Conservation (phyloP, 371 early-diverging fungal genomes). For the Syncephalastrum contaminatum region DNA sequence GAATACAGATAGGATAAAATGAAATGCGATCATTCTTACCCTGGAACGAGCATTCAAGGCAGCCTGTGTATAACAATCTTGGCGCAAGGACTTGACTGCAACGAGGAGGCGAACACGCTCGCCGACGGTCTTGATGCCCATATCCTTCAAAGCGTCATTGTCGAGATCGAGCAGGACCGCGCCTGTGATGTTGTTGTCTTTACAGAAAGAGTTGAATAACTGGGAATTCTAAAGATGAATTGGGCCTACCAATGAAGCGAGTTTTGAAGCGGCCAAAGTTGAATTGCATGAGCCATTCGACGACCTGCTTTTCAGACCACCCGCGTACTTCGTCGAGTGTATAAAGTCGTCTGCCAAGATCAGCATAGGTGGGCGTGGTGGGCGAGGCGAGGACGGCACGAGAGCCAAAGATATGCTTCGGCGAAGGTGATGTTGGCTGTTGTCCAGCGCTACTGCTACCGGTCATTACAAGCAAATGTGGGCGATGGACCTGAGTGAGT, state of each 20-base stretch:
- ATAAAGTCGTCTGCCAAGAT: slow-evolving; percentile 28
- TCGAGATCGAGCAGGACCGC: slow-evolving; percentile 79
- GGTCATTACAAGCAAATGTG: no score
- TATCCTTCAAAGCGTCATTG: slow-evolving; percentile 77
- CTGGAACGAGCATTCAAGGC: slow-evolving; percentile 1
- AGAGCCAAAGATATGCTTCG: slow-evolving; percentile 14
- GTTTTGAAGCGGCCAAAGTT: slow-evolving; percentile 67
- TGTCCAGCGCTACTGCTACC: not conserved
- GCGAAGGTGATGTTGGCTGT: slow-evolving; percentile 22
- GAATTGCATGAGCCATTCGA: slow-evolving; percentile 73
- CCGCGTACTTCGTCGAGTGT: slow-evolving; percentile 51
- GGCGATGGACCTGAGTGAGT: no score
- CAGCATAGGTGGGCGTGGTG: slow-evolving; percentile 51
- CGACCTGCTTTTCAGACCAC: slow-evolving; percentile 77
- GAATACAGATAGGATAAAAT: slow-evolving; percentile 4
- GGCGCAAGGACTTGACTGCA: slow-evolving; percentile 71
- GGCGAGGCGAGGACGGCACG: slow-evolving; percentile 32
- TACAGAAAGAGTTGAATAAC: slow-evolving; percentile 7
- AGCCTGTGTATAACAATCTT: slow-evolving; percentile 52
- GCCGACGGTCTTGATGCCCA: slow-evolving; percentile 82
- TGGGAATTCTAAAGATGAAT: not conserved
- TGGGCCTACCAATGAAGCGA: slow-evolving; percentile 58
- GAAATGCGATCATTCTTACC: not conserved
- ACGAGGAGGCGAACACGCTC: slow-evolving; percentile 77
- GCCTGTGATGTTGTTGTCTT: slow-evolving; percentile 79